Evolutionary conservation across 345 rosid genomes (phyloP), one percentile per base, ranked within the genome.

Genomic region (Reutealis trisperma): DNA sequence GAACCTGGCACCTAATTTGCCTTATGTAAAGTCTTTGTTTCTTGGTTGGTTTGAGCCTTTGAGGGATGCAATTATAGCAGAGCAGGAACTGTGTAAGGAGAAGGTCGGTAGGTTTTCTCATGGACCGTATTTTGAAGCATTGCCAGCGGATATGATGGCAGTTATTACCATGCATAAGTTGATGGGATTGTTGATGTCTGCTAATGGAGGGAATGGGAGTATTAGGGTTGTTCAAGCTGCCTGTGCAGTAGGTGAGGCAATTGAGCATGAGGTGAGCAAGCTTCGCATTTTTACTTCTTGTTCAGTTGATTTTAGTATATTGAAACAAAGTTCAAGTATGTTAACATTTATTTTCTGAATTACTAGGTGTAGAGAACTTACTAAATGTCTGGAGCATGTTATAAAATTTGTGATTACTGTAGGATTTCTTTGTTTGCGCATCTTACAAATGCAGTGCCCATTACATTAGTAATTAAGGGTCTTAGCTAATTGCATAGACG

Each of bases 41-140:
- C 92, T 93, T 2, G 98, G 97, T 14, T 96, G 99, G 99, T 96
- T 96, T 51, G 97, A 93, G 87, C 99, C 98, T 72, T 52, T 96
- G 75, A 86, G 88, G 67, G 84, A 93, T 81, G 91, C 97, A 12
- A 96, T 96, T 82, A 84, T 77, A n/a, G 85, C 88, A 3, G 99
- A 96, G 32, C 94, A 92, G 75, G 92, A 87, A 64, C 30, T 67
- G 24, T 84, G 90, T 81, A 80, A 71, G 65, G 49, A 75, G 12
- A 85, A 76, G 81, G 78, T 61, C 63, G 24, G 67, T 73, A 91
- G 77, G 75, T 71, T 81, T 18, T 76, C 89, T 60, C 83, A 92
- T 58, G 88, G 86, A 2, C 83, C 89, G 0, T 88, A 84, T 79
- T 86, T 92, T 25, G 82, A 84, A 74, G 83, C 78, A 74, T 83